Evolutionary conservation across 2,329 filamentous ascomycete genomes (phyloP).

Genomic region (Elsinoe batatas): DNA sequence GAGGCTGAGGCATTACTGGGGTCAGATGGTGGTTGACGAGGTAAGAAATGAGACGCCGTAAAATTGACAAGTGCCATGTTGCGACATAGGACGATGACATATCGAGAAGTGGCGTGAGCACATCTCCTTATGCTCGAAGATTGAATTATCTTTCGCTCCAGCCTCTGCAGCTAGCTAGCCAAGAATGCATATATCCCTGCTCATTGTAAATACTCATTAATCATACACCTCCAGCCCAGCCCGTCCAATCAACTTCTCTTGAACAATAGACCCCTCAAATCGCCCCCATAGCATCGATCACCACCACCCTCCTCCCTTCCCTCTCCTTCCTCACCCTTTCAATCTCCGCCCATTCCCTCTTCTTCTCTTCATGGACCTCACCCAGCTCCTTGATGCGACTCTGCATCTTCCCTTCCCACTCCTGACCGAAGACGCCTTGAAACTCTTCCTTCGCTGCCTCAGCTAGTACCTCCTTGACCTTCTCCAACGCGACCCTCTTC

Average conservation of each 20-base stretch:
- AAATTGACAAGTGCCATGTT: neutral
- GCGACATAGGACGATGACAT: neutral
- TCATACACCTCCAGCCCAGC: neutral
- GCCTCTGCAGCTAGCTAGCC: too few species aligned
- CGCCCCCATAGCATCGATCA: neutral
- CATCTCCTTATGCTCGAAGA: neutral
- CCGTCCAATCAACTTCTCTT: neutral
- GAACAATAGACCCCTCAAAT: neutral
- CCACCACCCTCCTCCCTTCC: conserved; percentile 18
- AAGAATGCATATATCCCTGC: neutral
- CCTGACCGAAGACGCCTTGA: conserved; percentile 21
- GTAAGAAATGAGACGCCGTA: neutral
- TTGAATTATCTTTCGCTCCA: neutral
- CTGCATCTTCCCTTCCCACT: conserved; percentile 24
- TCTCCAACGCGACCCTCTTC: conserved; percentile 28
- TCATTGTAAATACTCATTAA: neutral
- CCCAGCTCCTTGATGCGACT: conserved; percentile 24
- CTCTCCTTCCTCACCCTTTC: conserved; percentile 20
- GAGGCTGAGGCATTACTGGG: neutral
- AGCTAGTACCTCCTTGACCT: conserved; percentile 34
- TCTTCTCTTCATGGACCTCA: conserved; percentile 23
- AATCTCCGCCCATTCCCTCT: conserved; percentile 15
- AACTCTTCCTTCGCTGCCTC: conserved; percentile 28
- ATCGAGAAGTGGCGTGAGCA: neutral
- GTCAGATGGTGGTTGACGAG: neutral